Evolutionary conservation across 179 eudicot species (phyloP), one percentile per base, ranked within the genome.

Genomic region (Carnegiea gigantea): DNA sequence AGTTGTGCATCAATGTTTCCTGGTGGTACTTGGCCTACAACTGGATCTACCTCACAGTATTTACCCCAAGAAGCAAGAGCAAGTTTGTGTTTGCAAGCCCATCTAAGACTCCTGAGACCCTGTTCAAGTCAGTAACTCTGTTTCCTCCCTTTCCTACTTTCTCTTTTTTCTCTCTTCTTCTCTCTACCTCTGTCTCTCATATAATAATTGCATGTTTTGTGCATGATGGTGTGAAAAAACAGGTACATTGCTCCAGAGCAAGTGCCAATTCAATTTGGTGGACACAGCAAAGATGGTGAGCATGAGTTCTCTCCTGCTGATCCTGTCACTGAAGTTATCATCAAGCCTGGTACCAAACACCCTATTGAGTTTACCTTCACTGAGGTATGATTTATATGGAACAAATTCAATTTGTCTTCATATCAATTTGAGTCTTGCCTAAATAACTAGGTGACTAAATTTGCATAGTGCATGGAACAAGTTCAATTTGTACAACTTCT

Each of bases 231-330:
- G 28, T 53, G 26, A 36, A 67, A 79, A 79, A 60, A 75, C 85
- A 95, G 97, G 87, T 93, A 92, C 80, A 91, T 92, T 83, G 88
- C 95, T 59, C 97, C 97, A 26, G 98, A 92, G 64, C 93, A 91
- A 81, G 91, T 95, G 21, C 98, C 98, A 51, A 88, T 89, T 68
- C 92, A 90, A 76, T 93, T 88, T 81, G 98, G 97, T 78, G 98
- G 97, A 48, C 95, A 93, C 60, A 95, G 95, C 89, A 91, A 87
- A 83, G 88, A 81, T 33, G 95, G 92, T 51, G 93, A 87, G 36
- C 81, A 75, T 70, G 98, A 89, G 82, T 95, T 95, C 90, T 78
- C 90, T 43, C 23, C 87, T 15, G 82, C 92, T 73, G 97, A 95
- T 82, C 18, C 89, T 73, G 88, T 90, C 30, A 88, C 87, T 40